Evolutionary conservation across 345 rosid genomes (phyloP).

Genomic region (Citrus inodora): DNA sequence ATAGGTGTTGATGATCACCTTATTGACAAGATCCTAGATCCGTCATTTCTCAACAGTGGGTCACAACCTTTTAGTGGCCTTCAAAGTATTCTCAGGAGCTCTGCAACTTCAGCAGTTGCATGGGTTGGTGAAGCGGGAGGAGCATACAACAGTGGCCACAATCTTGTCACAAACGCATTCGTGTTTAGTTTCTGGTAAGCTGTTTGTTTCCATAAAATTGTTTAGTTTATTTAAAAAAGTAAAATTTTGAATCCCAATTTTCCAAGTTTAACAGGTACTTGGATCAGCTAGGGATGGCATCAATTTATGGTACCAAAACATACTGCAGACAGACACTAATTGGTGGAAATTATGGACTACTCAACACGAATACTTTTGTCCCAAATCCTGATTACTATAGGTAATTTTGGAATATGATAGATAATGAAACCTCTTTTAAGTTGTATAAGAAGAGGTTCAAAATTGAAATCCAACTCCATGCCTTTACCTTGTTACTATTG

Average conservation of each 20-base stretch:
- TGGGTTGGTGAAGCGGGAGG: slow-evolving; percentile 75
- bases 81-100: slow-evolving; percentile 31
- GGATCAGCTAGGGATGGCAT: slow-evolving; percentile 63
- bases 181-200: slow-evolving; percentile 58
- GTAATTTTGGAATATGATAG: not conserved
- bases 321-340: slow-evolving; percentile 53
- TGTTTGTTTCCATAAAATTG: not conserved
- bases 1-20: slow-evolving; percentile 46
- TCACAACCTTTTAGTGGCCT: slow-evolving; percentile 26
- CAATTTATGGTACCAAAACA: slow-evolving; percentile 44
- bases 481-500: too few species aligned
- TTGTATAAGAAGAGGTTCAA: too few species aligned
- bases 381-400: slow-evolving; percentile 59
- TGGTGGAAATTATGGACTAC: slow-evolving; percentile 59
- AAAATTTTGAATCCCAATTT: not conserved
- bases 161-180: slow-evolving; percentile 50
- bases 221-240: not conserved
- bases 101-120: slow-evolving; percentile 44
- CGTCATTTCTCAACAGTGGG: slow-evolving; percentile 38
- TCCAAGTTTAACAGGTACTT: slow-evolving; percentile 34
- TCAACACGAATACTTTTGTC: slow-evolving; percentile 34
- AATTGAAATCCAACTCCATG: too few species aligned
- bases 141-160: slow-evolving; percentile 54
- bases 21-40: slow-evolving; percentile 41
- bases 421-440: not conserved